A percentile compares a stretch with the other conserved stretches of the same genome.
Evolutionary conservation across 2,329 filamentous ascomycete species (phyloP).

Genomic region (Ophiostoma angusticollis): DNA sequence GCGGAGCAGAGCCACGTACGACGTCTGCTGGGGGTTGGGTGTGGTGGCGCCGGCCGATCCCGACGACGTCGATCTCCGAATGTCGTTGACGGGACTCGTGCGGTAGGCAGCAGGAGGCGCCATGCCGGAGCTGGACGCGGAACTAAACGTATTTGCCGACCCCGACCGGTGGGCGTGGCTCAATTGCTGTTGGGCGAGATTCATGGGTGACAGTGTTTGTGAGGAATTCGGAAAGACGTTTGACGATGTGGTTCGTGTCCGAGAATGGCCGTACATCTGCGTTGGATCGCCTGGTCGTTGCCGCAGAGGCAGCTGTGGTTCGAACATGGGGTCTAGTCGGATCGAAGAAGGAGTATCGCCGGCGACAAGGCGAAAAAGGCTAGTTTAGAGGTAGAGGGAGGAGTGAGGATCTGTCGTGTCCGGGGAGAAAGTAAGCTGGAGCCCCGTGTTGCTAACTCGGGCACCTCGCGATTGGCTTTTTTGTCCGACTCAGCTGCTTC

Average conservation of each 20-base stretch:
- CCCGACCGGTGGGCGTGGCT: constrained; percentile 44
- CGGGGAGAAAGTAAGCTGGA: too few relatives aligned
- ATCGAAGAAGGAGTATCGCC: neutral
- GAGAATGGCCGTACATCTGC: constrained; percentile 38
- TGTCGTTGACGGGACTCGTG: constrained; percentile 41
- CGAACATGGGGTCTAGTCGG: constrained; percentile 22
- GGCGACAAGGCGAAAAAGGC: neutral
- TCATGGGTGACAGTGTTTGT: constrained; percentile 18
- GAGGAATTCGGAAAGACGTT: constrained; percentile 31
- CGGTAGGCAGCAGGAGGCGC: constrained; percentile 43
- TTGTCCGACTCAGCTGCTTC: too few relatives aligned
- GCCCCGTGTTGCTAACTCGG: too few relatives aligned
- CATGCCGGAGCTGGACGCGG: constrained; percentile 42
- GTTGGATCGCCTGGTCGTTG: constrained; percentile 18
- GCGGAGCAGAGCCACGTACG: constrained; percentile 90
- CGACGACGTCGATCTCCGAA: constrained; percentile 68
- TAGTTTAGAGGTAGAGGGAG: neutral
- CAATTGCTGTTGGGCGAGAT: constrained; percentile 21
- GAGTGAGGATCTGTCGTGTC: too few relatives aligned
- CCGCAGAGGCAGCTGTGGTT: constrained; percentile 20
- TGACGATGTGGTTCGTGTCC: constrained; percentile 44
- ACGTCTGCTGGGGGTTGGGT: constrained; percentile 33
- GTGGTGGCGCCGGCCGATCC: constrained; percentile 45
- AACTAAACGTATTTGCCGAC: constrained; percentile 56
- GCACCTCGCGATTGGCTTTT: too few relatives aligned